Conservation (phyloP, 805 yeast genomes). For the Wickerhamiella bombiphila region DNA sequence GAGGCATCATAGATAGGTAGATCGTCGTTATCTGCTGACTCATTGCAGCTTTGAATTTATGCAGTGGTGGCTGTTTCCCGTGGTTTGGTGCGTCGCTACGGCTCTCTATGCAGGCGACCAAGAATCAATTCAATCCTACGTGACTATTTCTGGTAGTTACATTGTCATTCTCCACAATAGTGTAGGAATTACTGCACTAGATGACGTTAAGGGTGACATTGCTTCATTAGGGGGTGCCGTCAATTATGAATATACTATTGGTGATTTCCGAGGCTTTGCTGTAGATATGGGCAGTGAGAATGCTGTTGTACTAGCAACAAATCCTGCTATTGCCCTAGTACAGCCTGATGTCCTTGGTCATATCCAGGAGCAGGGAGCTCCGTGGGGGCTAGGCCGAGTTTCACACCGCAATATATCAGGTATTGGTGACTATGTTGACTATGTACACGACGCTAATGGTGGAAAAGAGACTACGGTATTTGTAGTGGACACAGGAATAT, state of each 20-base stretch:
- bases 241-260: constrained; percentile 10
- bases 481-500: constrained; percentile 67
- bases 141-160: no score
- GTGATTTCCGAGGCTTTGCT: constrained; percentile 3
- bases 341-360: constrained; percentile 20
- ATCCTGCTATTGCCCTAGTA: background rate
- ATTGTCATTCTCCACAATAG: no score
- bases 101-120: no score
- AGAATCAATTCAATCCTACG: no score
- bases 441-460: constrained; percentile 29
- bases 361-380: constrained; percentile 33
- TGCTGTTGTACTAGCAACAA: background rate
- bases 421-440: constrained; percentile 29
- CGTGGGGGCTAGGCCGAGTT: constrained; percentile 31
- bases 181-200: no score
- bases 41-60: no score
- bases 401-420: constrained; percentile 17
- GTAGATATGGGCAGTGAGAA: background rate
- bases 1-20: no score
- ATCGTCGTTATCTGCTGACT: no score
- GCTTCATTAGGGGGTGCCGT: constrained; percentile 4
- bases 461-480: constrained; percentile 48
- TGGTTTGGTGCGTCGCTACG: no score
- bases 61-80: no score
- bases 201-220: background rate